Evolutionary conservation across 2,329 filamentous ascomycete genomes (phyloP), one percentile per base, ranked within the genome.

Genomic region (Curvularia hawaiiensis): DNA sequence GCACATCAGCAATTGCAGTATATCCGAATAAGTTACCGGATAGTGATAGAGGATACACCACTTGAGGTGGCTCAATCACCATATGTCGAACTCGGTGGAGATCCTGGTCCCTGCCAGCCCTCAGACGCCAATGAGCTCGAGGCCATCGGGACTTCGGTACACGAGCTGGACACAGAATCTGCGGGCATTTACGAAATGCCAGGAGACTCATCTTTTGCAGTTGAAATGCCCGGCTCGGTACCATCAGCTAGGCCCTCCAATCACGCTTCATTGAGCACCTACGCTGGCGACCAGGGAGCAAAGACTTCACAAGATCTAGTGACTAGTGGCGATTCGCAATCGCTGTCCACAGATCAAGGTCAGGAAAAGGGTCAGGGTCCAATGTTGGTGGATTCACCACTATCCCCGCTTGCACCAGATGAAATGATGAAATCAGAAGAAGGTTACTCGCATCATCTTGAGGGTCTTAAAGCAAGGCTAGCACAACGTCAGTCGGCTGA

Each of bases 21-120:
- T 65, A 67, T 88, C 11, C 78, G 85, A 40, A 76, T 85, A 26
- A 82, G 86, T 56, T 83, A 86, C 72, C 75, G 79, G 30, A 66
- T 87, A 16, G 70, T 85, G 35, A 86, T 83, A 0, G 75, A 81
- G 56, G 77, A 81, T 53, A 61, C 64, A n/a, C 64, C 66, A 2
- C 5, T 50, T 2, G 62, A 68, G 7, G 12, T 57, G 5, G 11
- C 58, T 20, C 54, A 54, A 26, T 67, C 64, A 8, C 68, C 64
- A 12, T 66, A 67, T 22, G 63, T 62, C 45, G 72, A 75, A 58
- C 58, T 76, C 24, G 52, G 55, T 44, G 71, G 69, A 4, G 63
- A 69, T 43, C 38, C 60, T 2, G 69, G 57, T 5, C 39, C 56
- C 3, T 67, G 70, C 33, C 46, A 46, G 5, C 65, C 67, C 10